Conservation (phyloP, 176 grass and related monocot species). For the Poa pratensis region DNA sequence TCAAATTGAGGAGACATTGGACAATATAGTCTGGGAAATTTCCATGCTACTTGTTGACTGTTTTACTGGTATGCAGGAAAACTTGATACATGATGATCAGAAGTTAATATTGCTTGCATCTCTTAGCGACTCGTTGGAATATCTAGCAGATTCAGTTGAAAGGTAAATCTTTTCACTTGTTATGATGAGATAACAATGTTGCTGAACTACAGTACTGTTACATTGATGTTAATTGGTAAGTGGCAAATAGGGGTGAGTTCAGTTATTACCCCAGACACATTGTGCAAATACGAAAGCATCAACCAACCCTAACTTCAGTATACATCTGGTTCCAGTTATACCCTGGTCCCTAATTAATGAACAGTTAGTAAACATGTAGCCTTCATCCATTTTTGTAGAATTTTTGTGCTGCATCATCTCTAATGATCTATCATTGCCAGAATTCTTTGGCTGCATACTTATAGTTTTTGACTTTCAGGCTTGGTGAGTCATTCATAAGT, state of each 20-base stretch:
- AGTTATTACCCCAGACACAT: not conserved
- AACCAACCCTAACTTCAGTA: not conserved
- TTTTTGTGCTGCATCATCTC: slow-evolving; percentile 32
- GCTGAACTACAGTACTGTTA: slow-evolving; percentile 4
- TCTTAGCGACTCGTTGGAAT: slow-evolving; percentile 97
- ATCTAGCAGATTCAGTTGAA: slow-evolving; percentile 97
- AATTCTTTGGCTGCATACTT: slow-evolving; percentile 15
- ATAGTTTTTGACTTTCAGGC: slow-evolving; percentile 52
- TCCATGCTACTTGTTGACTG: slow-evolving; percentile 7
- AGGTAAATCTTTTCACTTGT: slow-evolving; percentile 58
- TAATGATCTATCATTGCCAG: not conserved
- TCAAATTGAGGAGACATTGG: not conserved
- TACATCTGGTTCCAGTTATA: slow-evolving; percentile 22
- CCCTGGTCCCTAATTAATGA: not conserved
- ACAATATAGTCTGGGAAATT: not conserved
- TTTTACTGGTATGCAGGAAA: slow-evolving; percentile 63
- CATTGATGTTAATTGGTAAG: not conserved
- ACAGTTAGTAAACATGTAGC: slow-evolving; percentile 10
- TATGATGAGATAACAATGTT: slow-evolving; percentile 28
- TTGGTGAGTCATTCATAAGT: slow-evolving; percentile 80
- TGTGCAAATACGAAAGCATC: slow-evolving; percentile 3
- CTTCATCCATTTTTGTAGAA: not conserved
- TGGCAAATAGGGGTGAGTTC: not conserved
- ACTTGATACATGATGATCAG: slow-evolving; percentile 96
- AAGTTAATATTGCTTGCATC: slow-evolving; percentile 93